Evolutionary conservation across 2,329 filamentous ascomycete genomes (phyloP).

Genomic region (Sclerotinia glacialis): DNA sequence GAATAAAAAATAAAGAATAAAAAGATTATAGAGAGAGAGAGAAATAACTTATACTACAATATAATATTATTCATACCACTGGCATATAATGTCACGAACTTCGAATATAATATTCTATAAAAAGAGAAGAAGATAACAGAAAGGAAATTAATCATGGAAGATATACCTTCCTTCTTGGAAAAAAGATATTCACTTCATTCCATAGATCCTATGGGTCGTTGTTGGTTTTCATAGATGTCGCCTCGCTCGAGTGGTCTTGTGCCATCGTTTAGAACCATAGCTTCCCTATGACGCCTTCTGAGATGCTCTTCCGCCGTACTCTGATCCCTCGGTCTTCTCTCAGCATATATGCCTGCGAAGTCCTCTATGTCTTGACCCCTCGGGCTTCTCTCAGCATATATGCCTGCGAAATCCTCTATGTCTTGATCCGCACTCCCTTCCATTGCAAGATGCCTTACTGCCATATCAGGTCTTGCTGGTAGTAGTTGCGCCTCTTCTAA

Average conservation of each 20-base stretch:
- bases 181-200: slow-evolving; percentile 2
- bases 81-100: too few species aligned
- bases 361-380: slow-evolving; percentile 46
- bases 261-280: slow-evolving; percentile 89
- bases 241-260: slow-evolving; percentile 67
- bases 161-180: not conserved
- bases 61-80: too few species aligned
- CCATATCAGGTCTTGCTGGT: slow-evolving; percentile 20
- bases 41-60: too few species aligned
- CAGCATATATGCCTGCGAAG: slow-evolving; percentile 36
- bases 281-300: slow-evolving; percentile 74
- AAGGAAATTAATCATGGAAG: too few species aligned
- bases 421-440: slow-evolving; percentile 52
- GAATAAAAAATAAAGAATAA: too few species aligned
- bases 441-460: slow-evolving; percentile 41
- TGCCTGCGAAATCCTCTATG: slow-evolving; percentile 38
- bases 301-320: slow-evolving; percentile 67
- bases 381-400: slow-evolving; percentile 40
- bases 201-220: not conserved
- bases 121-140: too few species aligned
- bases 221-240: slow-evolving; percentile 68
- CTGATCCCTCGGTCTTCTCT: slow-evolving; percentile 48
- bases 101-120: too few species aligned
- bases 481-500: slow-evolving; percentile 36
- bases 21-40: too few species aligned